Conservation (phyloP, 768 basidiomycete species). For the Crucibulum laeve region DNA sequence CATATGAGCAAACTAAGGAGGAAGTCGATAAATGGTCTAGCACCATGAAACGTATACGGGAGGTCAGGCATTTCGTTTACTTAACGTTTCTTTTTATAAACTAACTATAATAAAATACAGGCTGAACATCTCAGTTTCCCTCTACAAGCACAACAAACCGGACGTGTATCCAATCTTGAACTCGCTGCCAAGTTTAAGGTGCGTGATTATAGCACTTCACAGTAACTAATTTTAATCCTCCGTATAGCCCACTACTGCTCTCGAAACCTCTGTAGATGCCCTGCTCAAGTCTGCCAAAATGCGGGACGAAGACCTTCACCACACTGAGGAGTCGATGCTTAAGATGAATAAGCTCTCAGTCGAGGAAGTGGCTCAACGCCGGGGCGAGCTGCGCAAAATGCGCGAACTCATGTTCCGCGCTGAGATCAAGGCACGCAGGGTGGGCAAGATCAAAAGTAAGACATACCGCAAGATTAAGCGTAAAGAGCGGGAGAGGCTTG, state of each 20-base stretch:
- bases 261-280: slow-evolving; percentile 81
- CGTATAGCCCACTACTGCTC: slow-evolving; percentile 69
- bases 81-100: slow-evolving; percentile 1
- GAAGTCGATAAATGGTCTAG: slow-evolving; percentile 93
- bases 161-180: slow-evolving; percentile 65
- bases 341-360: slow-evolving; percentile 77
- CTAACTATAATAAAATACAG: slow-evolving; percentile 25
- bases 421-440: slow-evolving; percentile 83
- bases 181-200: slow-evolving; percentile 85
- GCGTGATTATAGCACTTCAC: slow-evolving; percentile 7
- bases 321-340: slow-evolving; percentile 70
- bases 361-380: slow-evolving; percentile 81
- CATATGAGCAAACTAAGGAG: slow-evolving; percentile 88
- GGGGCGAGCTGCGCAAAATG: slow-evolving; percentile 80
- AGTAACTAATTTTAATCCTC: slow-evolving; percentile 1
- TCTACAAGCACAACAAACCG: slow-evolving; percentile 57
- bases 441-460: slow-evolving; percentile 95
- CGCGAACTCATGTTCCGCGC: slow-evolving; percentile 93
- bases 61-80: slow-evolving; percentile 40
- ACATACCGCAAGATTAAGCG: slow-evolving; percentile 82
- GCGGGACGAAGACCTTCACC: slow-evolving; percentile 72
- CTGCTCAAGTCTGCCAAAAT: slow-evolving; percentile 81
- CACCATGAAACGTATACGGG: slow-evolving; percentile 88
- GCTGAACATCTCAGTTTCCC: slow-evolving; percentile 88
- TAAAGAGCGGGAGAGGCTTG: slow-evolving; percentile 66